Conservation (phyloP, 1,139 yeast genomes). For the Kazachstania sp. region DNA sequence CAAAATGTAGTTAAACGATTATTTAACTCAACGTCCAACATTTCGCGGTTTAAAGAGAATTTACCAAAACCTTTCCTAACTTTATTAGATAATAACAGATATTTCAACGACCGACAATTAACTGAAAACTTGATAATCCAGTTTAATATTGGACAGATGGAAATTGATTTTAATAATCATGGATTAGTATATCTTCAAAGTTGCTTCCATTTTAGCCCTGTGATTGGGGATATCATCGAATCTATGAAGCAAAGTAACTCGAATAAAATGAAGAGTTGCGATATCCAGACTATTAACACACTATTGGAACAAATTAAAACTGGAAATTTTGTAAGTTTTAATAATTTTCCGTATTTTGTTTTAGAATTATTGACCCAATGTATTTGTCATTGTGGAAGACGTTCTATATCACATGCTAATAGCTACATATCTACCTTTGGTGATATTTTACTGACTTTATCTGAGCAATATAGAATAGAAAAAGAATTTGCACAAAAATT, state of each 20-base stretch:
- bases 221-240: conserved; percentile 27
- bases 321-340: conserved; percentile 20
- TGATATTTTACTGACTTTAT: conserved; percentile 41
- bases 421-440: conserved; percentile 52
- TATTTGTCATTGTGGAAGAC: conserved; percentile 71
- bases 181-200: conserved; percentile 29
- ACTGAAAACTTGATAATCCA: conserved; percentile 31
- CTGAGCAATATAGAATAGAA: conserved; percentile 32
- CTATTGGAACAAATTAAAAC: conserved; percentile 32
- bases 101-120: conserved; percentile 32
- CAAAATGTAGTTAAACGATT: conserved; percentile 76
- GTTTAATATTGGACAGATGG: conserved; percentile 18
- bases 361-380: conserved; percentile 59
- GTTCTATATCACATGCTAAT: conserved; percentile 80
- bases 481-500: conserved; percentile 30
- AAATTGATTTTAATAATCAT: conserved; percentile 17
- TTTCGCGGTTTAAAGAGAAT: conserved; percentile 61
- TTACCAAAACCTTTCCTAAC: conserved; percentile 62
- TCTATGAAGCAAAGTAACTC: conserved; percentile 23
- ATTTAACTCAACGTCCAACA: conserved; percentile 59
- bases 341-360: conserved; percentile 39
- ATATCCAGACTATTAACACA: conserved; percentile 21
- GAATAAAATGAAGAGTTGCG: conserved; percentile 8
- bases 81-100: conserved; percentile 48
- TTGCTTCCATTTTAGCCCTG: conserved; percentile 26